phyloP scores from a whole-genome alignment of 176 grass and related monocot genomes.

The Carex myosuroides region DNA sequence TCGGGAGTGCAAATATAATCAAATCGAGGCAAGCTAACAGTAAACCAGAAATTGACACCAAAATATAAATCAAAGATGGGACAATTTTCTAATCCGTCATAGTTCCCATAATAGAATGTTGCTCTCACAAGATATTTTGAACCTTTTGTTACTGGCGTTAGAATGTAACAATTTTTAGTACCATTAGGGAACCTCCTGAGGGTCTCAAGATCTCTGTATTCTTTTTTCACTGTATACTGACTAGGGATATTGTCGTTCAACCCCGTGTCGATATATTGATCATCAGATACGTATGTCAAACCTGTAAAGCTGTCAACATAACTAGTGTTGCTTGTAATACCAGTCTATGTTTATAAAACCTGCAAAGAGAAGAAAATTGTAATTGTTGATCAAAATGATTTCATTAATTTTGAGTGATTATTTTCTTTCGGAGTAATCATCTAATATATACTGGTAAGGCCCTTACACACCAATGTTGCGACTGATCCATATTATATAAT shows the following conservation, averaged over 20 bases:
- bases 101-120: constrained; percentile 35
- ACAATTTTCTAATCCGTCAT: background rate
- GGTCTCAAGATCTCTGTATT: background rate
- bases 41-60: constrained; percentile 24
- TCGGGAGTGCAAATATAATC: background rate
- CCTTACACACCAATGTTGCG: background rate
- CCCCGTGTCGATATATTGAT: constrained; percentile 34
- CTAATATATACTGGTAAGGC: background rate
- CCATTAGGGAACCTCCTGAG: constrained; percentile 28
- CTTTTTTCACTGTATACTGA: background rate
- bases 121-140: constrained; percentile 25
- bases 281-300: constrained; percentile 48
- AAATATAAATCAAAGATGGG: constrained; percentile 29
- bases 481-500: background rate
- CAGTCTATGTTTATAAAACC: constrained; percentile 75
- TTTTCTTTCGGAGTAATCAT: background rate
- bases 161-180: constrained; percentile 26
- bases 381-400: background rate
- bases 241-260: constrained; percentile 33
- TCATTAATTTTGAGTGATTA: background rate
- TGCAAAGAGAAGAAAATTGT: constrained; percentile 7
- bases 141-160: background rate
- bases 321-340: constrained; percentile 22
- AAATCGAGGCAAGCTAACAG: background rate
- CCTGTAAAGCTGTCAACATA: constrained; percentile 30